phyloP scores from a whole-genome alignment of 345 rosid species.

The Salix koriyanagi region DNA sequence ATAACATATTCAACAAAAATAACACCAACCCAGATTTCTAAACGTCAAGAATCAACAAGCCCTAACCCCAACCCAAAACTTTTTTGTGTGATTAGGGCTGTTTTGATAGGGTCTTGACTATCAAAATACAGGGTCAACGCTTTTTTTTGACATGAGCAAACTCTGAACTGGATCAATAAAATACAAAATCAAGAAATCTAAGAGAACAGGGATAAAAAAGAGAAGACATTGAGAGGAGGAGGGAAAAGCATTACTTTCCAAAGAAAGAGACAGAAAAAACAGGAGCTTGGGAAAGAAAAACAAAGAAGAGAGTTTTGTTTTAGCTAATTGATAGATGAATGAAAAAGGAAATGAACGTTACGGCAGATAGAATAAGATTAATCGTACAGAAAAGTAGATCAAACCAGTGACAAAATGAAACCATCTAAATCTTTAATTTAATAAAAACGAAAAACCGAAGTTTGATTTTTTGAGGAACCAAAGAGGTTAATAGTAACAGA shows the following conservation, averaged over 20 bases:
- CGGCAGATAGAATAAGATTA: constrained; percentile 8
- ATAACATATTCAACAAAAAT: not conserved
- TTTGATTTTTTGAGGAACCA: not conserved
- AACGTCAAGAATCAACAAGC: constrained; percentile 10
- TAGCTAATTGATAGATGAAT: not conserved
- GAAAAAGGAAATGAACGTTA: constrained; percentile 6
- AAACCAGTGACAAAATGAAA: constrained; percentile 2
- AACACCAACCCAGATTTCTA: constrained; percentile 4
- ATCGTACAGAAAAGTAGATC: constrained; percentile 12
- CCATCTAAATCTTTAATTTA: constrained; percentile 2
- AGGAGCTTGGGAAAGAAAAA: not conserved
- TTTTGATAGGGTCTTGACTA: not conserved
- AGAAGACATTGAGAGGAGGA: not conserved
- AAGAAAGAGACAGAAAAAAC: not conserved
- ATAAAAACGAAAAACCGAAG: not conserved
- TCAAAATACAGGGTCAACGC: constrained; percentile 10
- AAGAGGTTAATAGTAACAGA: not conserved
- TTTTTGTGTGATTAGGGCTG: not conserved
- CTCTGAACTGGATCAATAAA: not conserved
- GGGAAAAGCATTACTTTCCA: not conserved
- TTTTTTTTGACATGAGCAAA: not conserved
- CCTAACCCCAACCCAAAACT: not conserved
- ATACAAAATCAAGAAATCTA: not conserved
- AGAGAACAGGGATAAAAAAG: not conserved
- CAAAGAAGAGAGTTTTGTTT: not conserved